phyloP scores from a whole-genome alignment of 805 yeast species.

The Kodamaea leandrae region DNA sequence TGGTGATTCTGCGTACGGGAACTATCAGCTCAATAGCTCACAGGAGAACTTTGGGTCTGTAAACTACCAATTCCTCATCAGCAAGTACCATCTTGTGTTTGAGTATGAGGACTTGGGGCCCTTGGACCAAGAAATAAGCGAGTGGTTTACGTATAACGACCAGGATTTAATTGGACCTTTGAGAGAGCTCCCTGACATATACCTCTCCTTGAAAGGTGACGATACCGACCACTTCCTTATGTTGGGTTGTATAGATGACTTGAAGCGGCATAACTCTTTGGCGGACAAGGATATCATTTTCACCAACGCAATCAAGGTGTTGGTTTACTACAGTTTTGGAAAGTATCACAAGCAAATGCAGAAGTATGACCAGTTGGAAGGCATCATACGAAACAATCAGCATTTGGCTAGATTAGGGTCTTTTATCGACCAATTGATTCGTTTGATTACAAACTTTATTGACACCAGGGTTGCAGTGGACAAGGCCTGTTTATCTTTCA shows the following conservation, averaged over 20 bases:
- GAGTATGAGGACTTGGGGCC: constrained; percentile 26
- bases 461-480: constrained; percentile 7
- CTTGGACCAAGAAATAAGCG: constrained; percentile 30
- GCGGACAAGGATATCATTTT: constrained; percentile 4
- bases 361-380: constrained; percentile 18
- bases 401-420: neutral
- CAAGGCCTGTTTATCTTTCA: constrained; percentile 3
- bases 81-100: constrained; percentile 31
- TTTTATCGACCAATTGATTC: constrained; percentile 11
- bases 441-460: constrained; percentile 10
- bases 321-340: constrained; percentile 29
- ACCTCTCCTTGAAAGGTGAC: constrained; percentile 6
- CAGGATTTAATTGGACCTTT: constrained; percentile 23
- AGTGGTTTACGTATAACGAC: constrained; percentile 40
- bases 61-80: constrained; percentile 27
- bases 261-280: constrained; percentile 1
- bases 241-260: constrained; percentile 3
- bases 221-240: constrained; percentile 4
- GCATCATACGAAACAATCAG: constrained; percentile 14
- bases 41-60: constrained; percentile 16
- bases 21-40: constrained; percentile 7
- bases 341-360: constrained; percentile 15
- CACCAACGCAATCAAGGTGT: constrained; percentile 11
- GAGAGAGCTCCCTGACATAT: constrained; percentile 10
- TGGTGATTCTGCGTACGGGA: constrained; percentile 6